phyloP scores from a whole-genome alignment of 2,329 filamentous ascomycete species.

The Akanthomyces muscarius region DNA sequence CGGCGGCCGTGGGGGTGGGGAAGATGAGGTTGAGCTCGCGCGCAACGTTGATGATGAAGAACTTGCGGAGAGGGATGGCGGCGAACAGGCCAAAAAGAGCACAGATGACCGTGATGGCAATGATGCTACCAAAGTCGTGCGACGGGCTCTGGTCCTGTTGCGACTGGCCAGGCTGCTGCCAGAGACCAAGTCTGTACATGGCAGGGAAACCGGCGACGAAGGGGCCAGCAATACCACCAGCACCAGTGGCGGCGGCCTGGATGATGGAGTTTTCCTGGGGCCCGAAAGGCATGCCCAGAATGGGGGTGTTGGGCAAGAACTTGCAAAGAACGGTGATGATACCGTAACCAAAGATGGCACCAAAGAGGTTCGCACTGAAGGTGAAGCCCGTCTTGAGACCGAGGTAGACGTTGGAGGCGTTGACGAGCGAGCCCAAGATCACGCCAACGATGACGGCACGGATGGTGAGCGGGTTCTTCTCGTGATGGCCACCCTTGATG shows the following conservation, averaged over 20 bases:
- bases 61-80: conserved; percentile 59
- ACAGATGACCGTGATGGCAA: conserved; percentile 57
- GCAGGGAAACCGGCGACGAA: conserved; percentile 58
- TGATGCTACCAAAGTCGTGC: conserved; percentile 53
- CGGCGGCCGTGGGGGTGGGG: conserved; percentile 55
- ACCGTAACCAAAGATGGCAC: conserved; percentile 57
- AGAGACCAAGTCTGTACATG: conserved; percentile 51
- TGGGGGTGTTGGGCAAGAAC: conserved; percentile 44
- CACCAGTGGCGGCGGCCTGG: conserved; percentile 55
- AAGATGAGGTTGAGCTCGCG: conserved; percentile 57
- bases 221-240: conserved; percentile 53
- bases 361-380: conserved; percentile 44
- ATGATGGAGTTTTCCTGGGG: conserved; percentile 61
- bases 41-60: conserved; percentile 63
- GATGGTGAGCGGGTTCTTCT: conserved; percentile 48
- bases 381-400: conserved; percentile 50
- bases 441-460: conserved; percentile 54
- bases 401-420: conserved; percentile 59
- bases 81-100: conserved; percentile 63
- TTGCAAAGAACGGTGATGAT: conserved; percentile 52
- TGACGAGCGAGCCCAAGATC: conserved; percentile 54
- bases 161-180: neutral
- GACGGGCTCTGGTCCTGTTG: conserved; percentile 43
- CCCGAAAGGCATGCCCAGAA: conserved; percentile 52
- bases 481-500: conserved; percentile 37